Percentiles rank a stretch among this genome's conserved stretches.
These are phyloP conservation scores for Tolypocladium ovalisporum DNA, from an alignment of 2,329 filamentous ascomycete genomes.

Conservation along the genomic window DNA sequence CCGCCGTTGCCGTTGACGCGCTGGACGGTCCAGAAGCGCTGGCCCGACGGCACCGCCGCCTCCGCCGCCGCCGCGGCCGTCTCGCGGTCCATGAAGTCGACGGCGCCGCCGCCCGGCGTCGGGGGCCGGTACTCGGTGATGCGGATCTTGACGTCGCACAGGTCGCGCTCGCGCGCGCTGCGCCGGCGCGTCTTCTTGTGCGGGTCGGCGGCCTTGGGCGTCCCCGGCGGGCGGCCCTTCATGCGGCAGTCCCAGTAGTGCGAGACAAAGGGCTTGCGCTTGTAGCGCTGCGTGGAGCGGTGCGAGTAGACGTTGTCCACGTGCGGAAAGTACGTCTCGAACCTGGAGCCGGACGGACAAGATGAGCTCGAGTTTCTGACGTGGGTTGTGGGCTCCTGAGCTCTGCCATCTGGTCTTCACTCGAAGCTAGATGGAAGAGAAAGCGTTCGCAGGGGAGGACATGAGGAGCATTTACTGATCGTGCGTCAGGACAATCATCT, in stretches of 20 bases:
- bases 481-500: slow-evolving; percentile 59
- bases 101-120: slow-evolving; percentile 10
- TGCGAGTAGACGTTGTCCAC: slow-evolving; percentile 80
- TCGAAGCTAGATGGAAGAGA: neutral
- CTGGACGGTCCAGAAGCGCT: slow-evolving; percentile 63
- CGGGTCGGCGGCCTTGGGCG: slow-evolving; percentile 68
- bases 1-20: slow-evolving; percentile 67
- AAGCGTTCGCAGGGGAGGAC: no score
- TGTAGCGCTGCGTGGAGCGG: slow-evolving; percentile 70
- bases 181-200: slow-evolving; percentile 76
- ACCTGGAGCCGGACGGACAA: slow-evolving; percentile 38
- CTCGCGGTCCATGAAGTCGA: slow-evolving; percentile 26
- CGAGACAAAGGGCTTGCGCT: slow-evolving; percentile 71
- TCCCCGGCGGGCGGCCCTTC: slow-evolving; percentile 69
- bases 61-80: slow-evolving; percentile 8
- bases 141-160: slow-evolving; percentile 84
- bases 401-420: neutral
- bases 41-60: slow-evolving; percentile 24
- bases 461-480: slow-evolving; percentile 46
- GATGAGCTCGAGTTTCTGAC: neutral
- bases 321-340: slow-evolving; percentile 72
- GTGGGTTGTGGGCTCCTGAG: neutral
- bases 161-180: slow-evolving; percentile 59
- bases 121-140: slow-evolving; percentile 65
- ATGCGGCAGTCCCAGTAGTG: slow-evolving; percentile 80